Evolutionary conservation across 2,329 filamentous ascomycete genomes (phyloP), one percentile per base, ranked within the genome.

Genomic region (Botrytis aclada): DNA sequence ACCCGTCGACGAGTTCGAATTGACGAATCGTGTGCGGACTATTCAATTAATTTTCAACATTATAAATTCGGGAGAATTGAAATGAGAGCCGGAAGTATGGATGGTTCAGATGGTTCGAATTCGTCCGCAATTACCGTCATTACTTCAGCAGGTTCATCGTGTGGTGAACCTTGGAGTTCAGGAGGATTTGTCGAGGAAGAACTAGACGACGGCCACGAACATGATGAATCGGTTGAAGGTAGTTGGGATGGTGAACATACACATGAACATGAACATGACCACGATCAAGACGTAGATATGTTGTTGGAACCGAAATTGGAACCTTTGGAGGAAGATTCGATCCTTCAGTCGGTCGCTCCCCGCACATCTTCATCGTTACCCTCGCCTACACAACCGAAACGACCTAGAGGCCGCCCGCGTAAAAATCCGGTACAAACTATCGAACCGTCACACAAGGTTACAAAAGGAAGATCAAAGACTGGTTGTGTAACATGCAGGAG

Each of bases 331-430:
- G 88, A 78, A 39, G 88, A 90, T 65, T 86, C 90, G 58, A 83
- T 86, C 73, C 85, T 86, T 73, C 83, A 89, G 74, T 84, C 88
- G 41, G 78, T 90, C 41, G 85, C 74, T 14, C 74, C 76, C 34
- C 74, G 74, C 61, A 75, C 75, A 32, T 74, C 76, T 61, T 72
- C 74, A 9, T 45, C 71, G 41, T 16, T 70, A 45, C n/a, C 39
- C 14, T 67, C 60, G 12, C 65, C 74, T 32, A 76, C 72, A 25
- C 74, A 77, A 25, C 56, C 66, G n/a, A 92, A 91, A 83, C 86
- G 91, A 78, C 91, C 91, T 77, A 88, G 94, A 79, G 94, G 94
- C 47, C 88, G 94, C 71, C 94, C 94, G 69, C 88, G 94, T 82
- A 97, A 97, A 83, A 90, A 93, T 56, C 84, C 92, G 29, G 86